Evolutionary conservation across 164 flowering plant genomes (phyloP).

Genomic region (Magnolia changhungtana): DNA sequence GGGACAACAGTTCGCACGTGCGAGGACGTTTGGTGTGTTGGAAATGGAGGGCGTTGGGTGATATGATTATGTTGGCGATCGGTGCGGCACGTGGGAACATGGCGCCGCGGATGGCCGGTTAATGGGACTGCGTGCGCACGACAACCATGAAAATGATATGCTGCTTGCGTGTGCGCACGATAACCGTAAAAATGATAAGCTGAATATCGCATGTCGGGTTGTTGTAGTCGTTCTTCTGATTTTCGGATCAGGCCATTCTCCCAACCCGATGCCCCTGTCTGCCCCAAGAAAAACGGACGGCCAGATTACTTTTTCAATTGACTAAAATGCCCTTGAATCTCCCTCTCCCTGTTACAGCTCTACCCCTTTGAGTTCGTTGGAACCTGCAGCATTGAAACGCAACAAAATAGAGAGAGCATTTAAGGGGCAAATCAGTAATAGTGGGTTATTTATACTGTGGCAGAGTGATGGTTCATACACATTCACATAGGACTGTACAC

Average conservation of each 20-base stretch:
- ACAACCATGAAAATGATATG: too few relatives aligned
- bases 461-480: too few relatives aligned
- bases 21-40: neutral
- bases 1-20: neutral
- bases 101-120: slow-evolving; percentile 26
- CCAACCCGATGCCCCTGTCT: neutral
- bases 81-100: slow-evolving; percentile 21
- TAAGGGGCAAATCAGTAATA: too few relatives aligned
- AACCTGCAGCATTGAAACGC: too few relatives aligned
- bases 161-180: slow-evolving; percentile 3
- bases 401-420: too few relatives aligned
- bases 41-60: neutral
- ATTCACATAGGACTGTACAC: too few relatives aligned
- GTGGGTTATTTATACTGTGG: too few relatives aligned
- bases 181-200: slow-evolving; percentile 5
- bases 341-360: too few relatives aligned
- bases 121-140: slow-evolving; percentile 11
- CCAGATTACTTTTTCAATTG: neutral
- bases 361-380: too few relatives aligned
- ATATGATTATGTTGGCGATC: slow-evolving; percentile 18
- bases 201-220: neutral
- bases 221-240: neutral
- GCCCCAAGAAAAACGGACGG: neutral
- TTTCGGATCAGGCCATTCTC: neutral
- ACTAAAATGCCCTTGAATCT: too few relatives aligned